Evolutionary conservation across 208 protist genomes (phyloP).

Genomic region (Vickermania ingenoplastis): DNA sequence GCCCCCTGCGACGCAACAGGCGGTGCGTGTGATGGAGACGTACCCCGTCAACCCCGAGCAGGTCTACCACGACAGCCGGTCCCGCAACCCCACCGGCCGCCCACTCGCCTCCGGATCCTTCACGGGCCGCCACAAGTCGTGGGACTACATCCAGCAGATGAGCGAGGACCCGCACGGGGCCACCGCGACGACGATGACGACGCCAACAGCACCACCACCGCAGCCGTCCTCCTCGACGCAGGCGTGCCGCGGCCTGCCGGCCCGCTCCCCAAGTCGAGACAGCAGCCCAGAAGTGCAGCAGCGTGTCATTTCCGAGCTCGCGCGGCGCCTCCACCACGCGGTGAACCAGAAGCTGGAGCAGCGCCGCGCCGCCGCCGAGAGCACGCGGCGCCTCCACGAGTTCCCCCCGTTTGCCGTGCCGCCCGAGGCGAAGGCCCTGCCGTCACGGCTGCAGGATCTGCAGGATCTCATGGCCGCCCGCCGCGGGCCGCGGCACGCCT

Average conservation of each 20-base stretch:
- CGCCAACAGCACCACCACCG: constrained; percentile 2
- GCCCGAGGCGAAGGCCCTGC: constrained; percentile 1
- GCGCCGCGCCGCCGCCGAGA: background rate
- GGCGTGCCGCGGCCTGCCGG: background rate
- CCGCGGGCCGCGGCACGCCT: background rate
- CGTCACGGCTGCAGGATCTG: background rate
- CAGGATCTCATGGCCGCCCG: background rate
- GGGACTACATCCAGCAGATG: background rate
- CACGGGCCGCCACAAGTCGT: background rate
- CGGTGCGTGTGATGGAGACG: background rate
- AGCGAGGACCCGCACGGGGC: background rate
- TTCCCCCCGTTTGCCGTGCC: constrained; percentile 1
- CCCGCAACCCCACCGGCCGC: background rate
- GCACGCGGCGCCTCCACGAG: background rate
- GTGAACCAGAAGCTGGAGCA: constrained; percentile 16
- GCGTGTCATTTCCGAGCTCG: constrained; percentile 15
- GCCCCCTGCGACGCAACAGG: no score
- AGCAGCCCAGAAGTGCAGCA: constrained; percentile 7
- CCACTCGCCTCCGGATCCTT: background rate
- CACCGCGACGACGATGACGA: background rate
- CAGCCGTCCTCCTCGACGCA: no score
- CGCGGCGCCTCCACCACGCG: constrained; percentile 12
- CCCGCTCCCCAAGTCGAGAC: background rate
- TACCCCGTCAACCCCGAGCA: background rate
- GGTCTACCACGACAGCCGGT: background rate